Evolutionary conservation across 2,329 filamentous ascomycete genomes (phyloP).

Genomic region (Pseudogymnoascus sp.): DNA sequence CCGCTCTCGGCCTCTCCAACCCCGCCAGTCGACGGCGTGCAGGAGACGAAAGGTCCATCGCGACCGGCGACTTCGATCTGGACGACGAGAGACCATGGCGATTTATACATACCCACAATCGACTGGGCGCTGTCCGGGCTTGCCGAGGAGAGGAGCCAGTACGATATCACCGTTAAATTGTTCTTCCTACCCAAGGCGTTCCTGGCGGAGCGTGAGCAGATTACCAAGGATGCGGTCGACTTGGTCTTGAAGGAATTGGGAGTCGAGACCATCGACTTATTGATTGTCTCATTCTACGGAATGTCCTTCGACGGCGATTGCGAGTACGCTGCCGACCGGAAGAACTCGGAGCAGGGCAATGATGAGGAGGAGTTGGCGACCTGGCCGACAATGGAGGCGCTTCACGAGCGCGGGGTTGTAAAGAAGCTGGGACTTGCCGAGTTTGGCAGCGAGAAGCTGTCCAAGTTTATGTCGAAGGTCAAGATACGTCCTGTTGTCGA

Average conservation of each 20-base stretch:
- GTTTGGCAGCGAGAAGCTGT: conserved; percentile 76
- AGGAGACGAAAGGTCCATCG: conserved; percentile 23
- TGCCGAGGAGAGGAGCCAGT: conserved; percentile 71
- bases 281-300: conserved; percentile 88
- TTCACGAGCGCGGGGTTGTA: conserved; percentile 64
- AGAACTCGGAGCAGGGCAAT: conserved; percentile 51
- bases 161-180: conserved; percentile 91
- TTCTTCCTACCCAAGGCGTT: conserved; percentile 78
- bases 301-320: conserved; percentile 91
- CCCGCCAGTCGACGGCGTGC: conserved; percentile 24
- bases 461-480: conserved; percentile 65
- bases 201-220: conserved; percentile 52
- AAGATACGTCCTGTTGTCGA: conserved; percentile 71
- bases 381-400: conserved; percentile 63
- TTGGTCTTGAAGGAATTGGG: conserved; percentile 74
- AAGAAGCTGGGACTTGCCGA: conserved; percentile 77
- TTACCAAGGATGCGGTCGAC: conserved; percentile 69
- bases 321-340: conserved; percentile 63
- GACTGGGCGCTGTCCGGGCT: conserved; percentile 64
- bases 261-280: conserved; percentile 67
- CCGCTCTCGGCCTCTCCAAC: conserved; percentile 25
- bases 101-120: conserved; percentile 69
- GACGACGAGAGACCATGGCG: conserved; percentile 55
- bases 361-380: conserved; percentile 60
- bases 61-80: conserved; percentile 40